Evolutionary conservation across 805 yeast species (phyloP), one percentile per base, ranked within the genome.

Genomic region (Candida glaebosa): DNA sequence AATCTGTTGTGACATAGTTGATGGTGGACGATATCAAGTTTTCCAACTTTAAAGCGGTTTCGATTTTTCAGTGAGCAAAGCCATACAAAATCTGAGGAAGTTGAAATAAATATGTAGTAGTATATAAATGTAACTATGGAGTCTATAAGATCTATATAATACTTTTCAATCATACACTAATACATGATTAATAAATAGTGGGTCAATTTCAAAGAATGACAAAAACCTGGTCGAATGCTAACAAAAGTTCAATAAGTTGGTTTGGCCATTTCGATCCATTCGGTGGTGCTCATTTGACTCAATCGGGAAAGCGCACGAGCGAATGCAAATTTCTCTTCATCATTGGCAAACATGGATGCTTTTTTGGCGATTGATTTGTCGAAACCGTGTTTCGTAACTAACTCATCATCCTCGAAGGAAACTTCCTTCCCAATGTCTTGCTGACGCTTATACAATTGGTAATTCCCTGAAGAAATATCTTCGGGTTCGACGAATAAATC

Each of bases 311-410:
- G 70, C 0, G 98, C 97, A 57, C 99, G 77, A 0, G 96, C 96
- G 71, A 91, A 91, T 16, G 99, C 99, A 68, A 91, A 93, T 60
- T 84, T 78, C 65, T 91, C 99, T 62, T 91, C 99, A 62, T 89
- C 98, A 31, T 93, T 76, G 37, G 86, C 87, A 67, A 93, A 91
- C 77, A 86, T 77, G 50, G 79, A 57, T 1, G 89, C 85, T 56
- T 80, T 79, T 50, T 79, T 75, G 8, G 87, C 90, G 44, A 84
- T 69, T 47, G 79, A 79, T 45, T 80, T 76, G 50, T 83, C 85
- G 48, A 87, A 83, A 0, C 93, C 95, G 60, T 86, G 88, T 45
- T 81, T 75, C n/a, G 72, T 74, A 17, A 84, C 86, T 60, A 86
- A 63, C 18, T 77, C 81, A 52, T 81, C 87, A 42, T 77, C 62